Base-by-base conservation (phyloP, 148 eudicot species). In the Camellia lanceoleosa region DNA sequence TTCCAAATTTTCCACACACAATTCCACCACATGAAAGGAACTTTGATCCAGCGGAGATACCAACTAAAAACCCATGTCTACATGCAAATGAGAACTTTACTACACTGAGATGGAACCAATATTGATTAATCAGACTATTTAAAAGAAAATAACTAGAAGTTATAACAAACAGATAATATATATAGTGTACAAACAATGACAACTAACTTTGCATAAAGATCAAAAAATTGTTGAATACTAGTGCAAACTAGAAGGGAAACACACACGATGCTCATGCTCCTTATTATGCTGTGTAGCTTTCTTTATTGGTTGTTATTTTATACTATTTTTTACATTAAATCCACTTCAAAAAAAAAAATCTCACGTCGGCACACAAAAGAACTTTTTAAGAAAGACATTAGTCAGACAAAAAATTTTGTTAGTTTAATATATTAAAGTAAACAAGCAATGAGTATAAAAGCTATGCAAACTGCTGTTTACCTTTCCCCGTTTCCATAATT, bases 401-500 rank as follows among this genome's bases (percentile, higher is more conserved):
- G 10, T 52, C 7, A 46, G 23, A 54, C 58, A 16, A 58, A 59
- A 60, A 47, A 44, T 58, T 44, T 5, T 46, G 23, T 41, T 19
- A 18, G 64, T 54, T 30, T 19, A 67, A 56, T 44, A n/a, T 56
- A 55, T 30, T 44, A 23, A 30, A 19, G 12, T 14, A 7, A 46
- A 5, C 7, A 61, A 23, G 38, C 47, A 72, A 55, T 54, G 13
- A 62, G 12, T 5, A 64, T 16, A 62, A 11, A 46, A 52, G 38
- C 46, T 43, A 70, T 44, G 30, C 44, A 68, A 66, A 68, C 56
- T 65, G 64, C 43, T 20, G 5, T 68, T 63, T 82, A 96, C 99
- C 99, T 92, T 84, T 87, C 81, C 97, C 99, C 14, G 91, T 92
- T 83, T 91, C 89, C 82, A 96, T 59, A 75, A 96, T 87, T 76